phyloP scores from a whole-genome alignment of 257 asterid genomes.

The Capsicum rhomboideum region DNA sequence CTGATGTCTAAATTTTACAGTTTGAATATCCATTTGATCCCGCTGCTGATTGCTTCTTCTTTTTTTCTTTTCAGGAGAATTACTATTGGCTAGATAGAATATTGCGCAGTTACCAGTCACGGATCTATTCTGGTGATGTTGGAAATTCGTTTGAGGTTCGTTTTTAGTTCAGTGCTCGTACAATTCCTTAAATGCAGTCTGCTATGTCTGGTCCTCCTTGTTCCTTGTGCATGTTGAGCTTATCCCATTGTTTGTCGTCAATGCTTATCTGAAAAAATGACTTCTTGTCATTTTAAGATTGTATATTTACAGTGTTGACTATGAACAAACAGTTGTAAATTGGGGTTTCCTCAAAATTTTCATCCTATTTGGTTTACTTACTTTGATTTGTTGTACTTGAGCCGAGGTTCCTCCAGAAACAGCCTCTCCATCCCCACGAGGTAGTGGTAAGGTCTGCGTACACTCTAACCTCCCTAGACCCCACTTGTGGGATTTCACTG shows the following conservation, averaged over 20 bases:
- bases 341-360: background rate
- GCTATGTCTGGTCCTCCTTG: background rate
- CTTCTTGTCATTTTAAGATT: background rate
- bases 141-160: conserved; percentile 72
- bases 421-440: too few species aligned
- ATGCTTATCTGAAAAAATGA: background rate
- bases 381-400: too few species aligned
- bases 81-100: conserved; percentile 82
- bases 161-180: conserved; percentile 7
- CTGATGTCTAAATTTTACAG: background rate
- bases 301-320: background rate
- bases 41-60: conserved; percentile 19
- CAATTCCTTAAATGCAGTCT: conserved; percentile 1
- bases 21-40: background rate
- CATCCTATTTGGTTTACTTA: background rate
- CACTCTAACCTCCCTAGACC: too few species aligned
- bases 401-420: too few species aligned
- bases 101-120: conserved; percentile 87
- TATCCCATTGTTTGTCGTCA: background rate
- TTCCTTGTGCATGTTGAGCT: background rate
- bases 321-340: background rate
- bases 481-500: too few species aligned
- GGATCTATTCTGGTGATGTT: conserved; percentile 76
- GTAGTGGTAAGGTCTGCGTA: too few species aligned
- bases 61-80: conserved; percentile 58